A percentile compares a stretch with the other conserved stretches of the same genome.
Evolutionary conservation across 2,329 filamentous ascomycete species (phyloP).

Genomic region (Diaporthe sp.): DNA sequence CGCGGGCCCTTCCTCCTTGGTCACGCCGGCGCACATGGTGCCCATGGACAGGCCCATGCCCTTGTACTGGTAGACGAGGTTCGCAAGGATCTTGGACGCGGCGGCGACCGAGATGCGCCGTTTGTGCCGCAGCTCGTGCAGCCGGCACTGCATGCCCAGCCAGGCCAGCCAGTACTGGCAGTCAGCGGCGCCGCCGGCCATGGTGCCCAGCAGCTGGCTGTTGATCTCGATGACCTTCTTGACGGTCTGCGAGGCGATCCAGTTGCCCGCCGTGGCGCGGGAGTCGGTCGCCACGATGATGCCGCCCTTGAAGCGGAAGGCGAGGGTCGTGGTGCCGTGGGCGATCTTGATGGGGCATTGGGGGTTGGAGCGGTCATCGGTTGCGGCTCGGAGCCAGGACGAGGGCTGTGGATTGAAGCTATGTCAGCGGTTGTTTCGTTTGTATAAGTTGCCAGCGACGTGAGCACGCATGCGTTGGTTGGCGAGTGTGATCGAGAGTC

Average conservation of each 20-base stretch:
- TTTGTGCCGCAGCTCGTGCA: conserved; percentile 99
- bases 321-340: conserved; percentile 97
- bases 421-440: conserved; percentile 15
- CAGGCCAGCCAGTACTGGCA: conserved; percentile 99
- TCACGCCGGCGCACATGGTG: conserved; percentile 98
- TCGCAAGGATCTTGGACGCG: conserved; percentile 97
- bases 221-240: conserved; percentile 99
- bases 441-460: conserved; percentile 37
- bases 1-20: conserved; percentile 93
- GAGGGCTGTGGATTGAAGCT: conserved; percentile 72
- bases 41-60: conserved; percentile 99
- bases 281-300: conserved; percentile 99
- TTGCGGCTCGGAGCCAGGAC: conserved; percentile 95
- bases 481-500: not conserved
- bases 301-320: conserved; percentile 97
- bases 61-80: conserved; percentile 98
- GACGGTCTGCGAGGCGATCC: conserved; percentile 99
- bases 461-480: not conserved
- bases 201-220: conserved; percentile 91
- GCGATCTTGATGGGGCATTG: conserved; percentile 99
- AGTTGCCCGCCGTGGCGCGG: conserved; percentile 95
- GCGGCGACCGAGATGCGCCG: conserved; percentile 97
- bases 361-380: conserved; percentile 97
- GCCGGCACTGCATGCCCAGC: conserved; percentile 98
- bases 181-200: conserved; percentile 98